phyloP scores from a whole-genome alignment of 2,329 filamentous ascomycete species.

The Pseudogymnoascus sp. region DNA sequence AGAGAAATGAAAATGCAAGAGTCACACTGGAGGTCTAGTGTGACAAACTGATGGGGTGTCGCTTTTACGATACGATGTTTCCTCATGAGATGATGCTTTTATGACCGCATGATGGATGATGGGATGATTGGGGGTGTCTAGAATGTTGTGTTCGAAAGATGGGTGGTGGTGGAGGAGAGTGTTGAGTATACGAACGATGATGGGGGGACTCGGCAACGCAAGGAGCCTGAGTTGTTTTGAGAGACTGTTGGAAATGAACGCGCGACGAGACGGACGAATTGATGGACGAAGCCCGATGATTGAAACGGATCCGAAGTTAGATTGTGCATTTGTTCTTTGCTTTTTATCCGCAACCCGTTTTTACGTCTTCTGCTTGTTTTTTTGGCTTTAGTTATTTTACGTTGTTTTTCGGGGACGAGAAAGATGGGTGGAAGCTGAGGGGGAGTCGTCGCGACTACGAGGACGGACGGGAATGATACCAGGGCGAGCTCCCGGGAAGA shows the following conservation, averaged over 20 bases:
- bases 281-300: neutral
- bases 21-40: too few species aligned
- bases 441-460: neutral
- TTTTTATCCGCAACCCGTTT: neutral
- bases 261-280: neutral
- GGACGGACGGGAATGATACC: neutral
- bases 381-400: neutral
- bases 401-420: neutral
- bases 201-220: neutral
- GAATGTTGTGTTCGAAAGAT: neutral
- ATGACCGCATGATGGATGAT: neutral
- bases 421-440: neutral
- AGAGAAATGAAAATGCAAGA: too few species aligned
- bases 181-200: neutral
- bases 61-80: constrained; percentile 3
- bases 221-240: neutral
- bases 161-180: neutral
- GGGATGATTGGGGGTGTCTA: neutral
- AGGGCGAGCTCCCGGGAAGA: neutral
- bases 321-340: neutral
- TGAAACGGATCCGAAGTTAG: neutral
- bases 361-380: neutral
- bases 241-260: neutral
- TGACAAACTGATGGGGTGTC: too few species aligned
- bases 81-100: neutral